Evolutionary conservation across 2,329 filamentous ascomycete genomes (phyloP).

Genomic region (Ascochyta fabae): DNA sequence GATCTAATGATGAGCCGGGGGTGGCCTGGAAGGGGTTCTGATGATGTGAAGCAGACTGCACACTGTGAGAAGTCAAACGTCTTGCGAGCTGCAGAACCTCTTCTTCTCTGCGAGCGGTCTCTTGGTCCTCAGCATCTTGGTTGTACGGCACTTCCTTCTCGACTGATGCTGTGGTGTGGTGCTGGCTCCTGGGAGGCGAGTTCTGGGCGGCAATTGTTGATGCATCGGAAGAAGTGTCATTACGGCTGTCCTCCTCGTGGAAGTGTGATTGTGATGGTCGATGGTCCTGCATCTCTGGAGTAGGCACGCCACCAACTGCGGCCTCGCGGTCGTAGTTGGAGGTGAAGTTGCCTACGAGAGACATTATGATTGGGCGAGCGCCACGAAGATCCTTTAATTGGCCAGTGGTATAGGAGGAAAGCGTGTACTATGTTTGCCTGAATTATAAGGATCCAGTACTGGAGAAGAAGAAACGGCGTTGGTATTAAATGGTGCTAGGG

Average conservation of each 20-base stretch:
- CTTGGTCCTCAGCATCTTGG: slow-evolving; percentile 28
- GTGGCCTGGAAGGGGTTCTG: slow-evolving; percentile 49
- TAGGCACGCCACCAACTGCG: slow-evolving; percentile 45
- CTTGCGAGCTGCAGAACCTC: slow-evolving; percentile 52
- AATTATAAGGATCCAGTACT: neutral
- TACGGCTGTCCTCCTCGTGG: slow-evolving; percentile 19
- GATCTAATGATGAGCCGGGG: slow-evolving; percentile 54
- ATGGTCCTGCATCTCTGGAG: slow-evolving; percentile 37
- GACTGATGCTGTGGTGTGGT: slow-evolving; percentile 13
- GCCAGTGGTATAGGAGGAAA: slow-evolving; percentile 9
- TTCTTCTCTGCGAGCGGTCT: slow-evolving; percentile 39
- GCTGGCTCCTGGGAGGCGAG: slow-evolving; percentile 30
- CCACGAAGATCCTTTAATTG: slow-evolving; percentile 14
- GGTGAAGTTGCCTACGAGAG: slow-evolving; percentile 52
- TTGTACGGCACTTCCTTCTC: slow-evolving; percentile 30
- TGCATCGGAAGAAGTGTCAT: slow-evolving; percentile 37
- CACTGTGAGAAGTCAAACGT: slow-evolving; percentile 50
- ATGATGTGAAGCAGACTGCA: slow-evolving; percentile 44
- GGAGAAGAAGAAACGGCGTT: slow-evolving; percentile 1
- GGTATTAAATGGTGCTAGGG: slow-evolving; percentile 26
- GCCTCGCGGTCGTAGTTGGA: slow-evolving; percentile 52
- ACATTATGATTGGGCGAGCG: slow-evolving; percentile 43
- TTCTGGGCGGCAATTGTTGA: slow-evolving; percentile 42
- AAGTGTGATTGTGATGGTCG: slow-evolving; percentile 21
- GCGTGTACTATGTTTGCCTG: neutral